Evolutionary conservation across 305 asterid genomes (phyloP).

Genomic region (Fraxinus xanthoxyloides): DNA sequence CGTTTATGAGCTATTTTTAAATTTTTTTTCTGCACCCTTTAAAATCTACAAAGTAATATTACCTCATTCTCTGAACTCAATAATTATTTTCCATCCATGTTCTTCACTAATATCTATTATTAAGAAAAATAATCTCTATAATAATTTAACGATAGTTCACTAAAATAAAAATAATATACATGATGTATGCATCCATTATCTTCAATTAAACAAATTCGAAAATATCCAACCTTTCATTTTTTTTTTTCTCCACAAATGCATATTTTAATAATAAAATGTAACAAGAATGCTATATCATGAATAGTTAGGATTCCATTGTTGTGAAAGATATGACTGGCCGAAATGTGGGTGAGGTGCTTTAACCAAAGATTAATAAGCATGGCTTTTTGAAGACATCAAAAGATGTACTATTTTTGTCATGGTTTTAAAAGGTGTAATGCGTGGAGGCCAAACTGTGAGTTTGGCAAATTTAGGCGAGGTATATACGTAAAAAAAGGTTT

Average conservation of each 20-base stretch:
- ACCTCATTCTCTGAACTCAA: background rate
- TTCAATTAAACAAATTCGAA: background rate
- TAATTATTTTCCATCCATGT: background rate
- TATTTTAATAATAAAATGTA: background rate
- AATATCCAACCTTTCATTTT: background rate
- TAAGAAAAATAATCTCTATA: background rate
- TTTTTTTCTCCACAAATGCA: background rate
- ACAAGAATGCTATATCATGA: background rate
- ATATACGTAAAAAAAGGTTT: too few species aligned
- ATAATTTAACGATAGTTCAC: background rate
- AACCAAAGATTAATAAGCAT: background rate
- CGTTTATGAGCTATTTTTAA: too few species aligned
- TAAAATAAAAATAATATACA: background rate
- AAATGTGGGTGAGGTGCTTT: background rate
- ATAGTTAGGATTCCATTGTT: background rate
- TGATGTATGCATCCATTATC: background rate
- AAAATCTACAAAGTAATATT: too few species aligned
- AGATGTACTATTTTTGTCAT: conserved; percentile 10
- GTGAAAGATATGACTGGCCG: background rate
- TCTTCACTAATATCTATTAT: background rate
- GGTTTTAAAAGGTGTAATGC: too few species aligned
- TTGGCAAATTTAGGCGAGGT: too few species aligned
- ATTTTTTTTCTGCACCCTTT: background rate
- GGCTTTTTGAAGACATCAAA: conserved; percentile 21
- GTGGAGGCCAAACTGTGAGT: too few species aligned